Evolutionary conservation across 1,284 basidiomycete species (phyloP), one percentile per base, ranked within the genome.

Genomic region (Sporisorium exsertum): DNA sequence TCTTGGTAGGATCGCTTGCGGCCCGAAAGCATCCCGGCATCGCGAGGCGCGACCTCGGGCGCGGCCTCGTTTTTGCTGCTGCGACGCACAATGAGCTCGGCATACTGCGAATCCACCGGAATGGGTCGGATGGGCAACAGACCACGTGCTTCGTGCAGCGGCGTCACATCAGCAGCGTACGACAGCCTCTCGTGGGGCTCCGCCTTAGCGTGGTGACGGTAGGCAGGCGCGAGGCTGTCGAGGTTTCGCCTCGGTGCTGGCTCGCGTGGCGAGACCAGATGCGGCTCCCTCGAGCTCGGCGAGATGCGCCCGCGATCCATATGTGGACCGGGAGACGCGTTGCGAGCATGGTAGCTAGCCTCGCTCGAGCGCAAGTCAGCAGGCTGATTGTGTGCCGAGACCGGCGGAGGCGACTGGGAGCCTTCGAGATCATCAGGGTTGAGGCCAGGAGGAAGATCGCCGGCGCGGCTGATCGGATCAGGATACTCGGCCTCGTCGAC

Each of bases 401-500:
- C 24, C 15, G 40, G n/a, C 37, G 62, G 56, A 13, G 73, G 73
- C 37, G 73, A 76, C 50, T 61, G 62, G 9, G 69, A 72, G 13
- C 73, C 73, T 37, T 68, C 69, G 1, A 63, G 45, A 12, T 69
- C 62, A n/a, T 72, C 65, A 5, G 73, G 59, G 46, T 71, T 60
- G 61, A 72, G 32, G 12, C 69, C 73, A 16, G 65, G 64, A 7
- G 68, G 64, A 15, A 77, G 53, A 13, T 77, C 70, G 32, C 74
- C 70, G 27, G 74, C 70, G 13, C 74, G 58, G 74, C 74, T 77
- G 66, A 77, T 73, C 45, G 74, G 74, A 27, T 79, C 77, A 16
- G 71, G 73, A 54, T 79, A 81, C 56, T 81, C 80, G 37, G 56
- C 62, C 53, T 81, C 77, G 46, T 81, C 78, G 20, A 81, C 72